phyloP scores from a whole-genome alignment of 306 rosid species.

The cucumber (Cucumis sativus) region Cucumber_9930_V3 NC_026657.2:24716001-24716500 shows the following conservation, averaged over 20 bases:
- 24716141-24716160: conserved; percentile 69
- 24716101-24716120: conserved; percentile 37
- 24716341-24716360: conserved; percentile 63
- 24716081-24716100: conserved; percentile 24
- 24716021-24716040: conserved; percentile 27
- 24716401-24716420: conserved; percentile 34
- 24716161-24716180: conserved; percentile 34
- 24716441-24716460: conserved; percentile 51
- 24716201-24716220: conserved; percentile 27
- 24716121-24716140: conserved; percentile 78
- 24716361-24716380: conserved; percentile 78
- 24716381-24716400: conserved; percentile 25
- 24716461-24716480: neutral
- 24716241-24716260: conserved; percentile 71
- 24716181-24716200: conserved; percentile 18
- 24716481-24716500: neutral
- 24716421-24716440: conserved; percentile 72
- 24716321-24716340: conserved; percentile 58
- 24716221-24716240: conserved; percentile 48
- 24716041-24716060: conserved; percentile 6
- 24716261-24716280: conserved; percentile 69
- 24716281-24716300: conserved; percentile 68
- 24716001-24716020: conserved; percentile 43
- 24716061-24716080: conserved; percentile 29
- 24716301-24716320: conserved; percentile 57